phyloP scores from a whole-genome alignment of 2,329 filamentous ascomycete genomes.

The Monosporascus sp. region DNA sequence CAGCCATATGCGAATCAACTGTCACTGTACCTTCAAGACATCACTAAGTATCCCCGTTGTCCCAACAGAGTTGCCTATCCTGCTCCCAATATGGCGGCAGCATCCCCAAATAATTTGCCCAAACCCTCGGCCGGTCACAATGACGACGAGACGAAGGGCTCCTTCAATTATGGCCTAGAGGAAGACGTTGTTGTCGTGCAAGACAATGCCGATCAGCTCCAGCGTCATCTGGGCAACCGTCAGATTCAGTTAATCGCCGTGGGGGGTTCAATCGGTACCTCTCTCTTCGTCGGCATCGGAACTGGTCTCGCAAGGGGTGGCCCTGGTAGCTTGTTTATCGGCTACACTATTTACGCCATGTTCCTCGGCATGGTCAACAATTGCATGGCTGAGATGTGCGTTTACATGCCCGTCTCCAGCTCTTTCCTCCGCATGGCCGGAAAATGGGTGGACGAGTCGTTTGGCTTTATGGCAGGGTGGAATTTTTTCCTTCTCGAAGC shows the following conservation, averaged over 20 bases:
- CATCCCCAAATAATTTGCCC: conserved; percentile 11
- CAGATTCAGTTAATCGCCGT: conserved; percentile 55
- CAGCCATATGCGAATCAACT: background rate
- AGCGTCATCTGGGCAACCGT: conserved; percentile 38
- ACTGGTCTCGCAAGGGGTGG: conserved; percentile 46
- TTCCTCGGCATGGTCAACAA: conserved; percentile 60
- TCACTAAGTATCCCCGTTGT: conserved; percentile 18
- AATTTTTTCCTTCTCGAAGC: conserved; percentile 40
- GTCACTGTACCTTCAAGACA: background rate
- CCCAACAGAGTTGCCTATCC: conserved; percentile 22
- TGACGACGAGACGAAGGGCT: conserved; percentile 15
- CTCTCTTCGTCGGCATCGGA: conserved; percentile 59
- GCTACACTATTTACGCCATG: conserved; percentile 47
- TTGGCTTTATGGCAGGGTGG: conserved; percentile 50
- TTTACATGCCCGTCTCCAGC: conserved; percentile 57
- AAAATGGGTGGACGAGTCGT: conserved; percentile 60
- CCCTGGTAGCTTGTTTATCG: conserved; percentile 51
- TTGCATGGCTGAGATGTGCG: conserved; percentile 59
- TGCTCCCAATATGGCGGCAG: conserved; percentile 24
- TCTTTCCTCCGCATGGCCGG: conserved; percentile 61
- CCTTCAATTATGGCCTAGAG: conserved; percentile 8
- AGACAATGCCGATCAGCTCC: conserved; percentile 25
- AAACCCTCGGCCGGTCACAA: background rate
- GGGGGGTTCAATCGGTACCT: conserved; percentile 53
- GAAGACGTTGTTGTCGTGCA: conserved; percentile 12